These are phyloP conservation scores for Chalciporus chontae DNA, from an alignment of 768 basidiomycete species.

Conservation along the genomic window DNA sequence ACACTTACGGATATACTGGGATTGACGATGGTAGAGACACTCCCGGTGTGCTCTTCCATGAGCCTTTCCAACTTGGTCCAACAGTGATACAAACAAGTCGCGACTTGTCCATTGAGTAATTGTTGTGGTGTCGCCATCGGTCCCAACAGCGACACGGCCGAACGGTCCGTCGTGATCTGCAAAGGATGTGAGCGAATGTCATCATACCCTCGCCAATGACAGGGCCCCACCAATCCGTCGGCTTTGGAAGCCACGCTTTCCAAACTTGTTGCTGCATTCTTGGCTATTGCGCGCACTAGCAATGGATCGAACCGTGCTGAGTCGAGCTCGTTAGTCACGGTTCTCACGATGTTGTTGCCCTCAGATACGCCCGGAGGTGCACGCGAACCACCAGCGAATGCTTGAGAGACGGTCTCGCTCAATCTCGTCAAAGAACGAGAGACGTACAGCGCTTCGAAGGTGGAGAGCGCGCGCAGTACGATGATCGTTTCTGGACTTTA, in stretches of 20 bases:
- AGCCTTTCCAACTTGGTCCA: constrained; percentile 24
- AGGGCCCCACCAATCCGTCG: constrained; percentile 56
- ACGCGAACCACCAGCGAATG: constrained; percentile 69
- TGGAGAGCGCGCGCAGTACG: constrained; percentile 76
- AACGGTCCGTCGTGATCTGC: constrained; percentile 69
- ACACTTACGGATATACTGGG: constrained; percentile 56
- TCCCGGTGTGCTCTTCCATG: constrained; percentile 25
- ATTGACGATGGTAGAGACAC: constrained; percentile 51
- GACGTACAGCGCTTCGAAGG: constrained; percentile 86
- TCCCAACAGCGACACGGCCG: constrained; percentile 71
- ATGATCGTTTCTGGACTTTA: constrained; percentile 88
- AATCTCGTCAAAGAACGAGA: constrained; percentile 79
- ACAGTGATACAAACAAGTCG: constrained; percentile 53
- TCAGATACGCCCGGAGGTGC: constrained; percentile 72
- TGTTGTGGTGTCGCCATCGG: constrained; percentile 79
- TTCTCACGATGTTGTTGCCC: constrained; percentile 71
- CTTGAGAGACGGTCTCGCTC: constrained; percentile 75
- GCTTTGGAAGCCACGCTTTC: constrained; percentile 63
- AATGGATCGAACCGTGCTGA: constrained; percentile 65
- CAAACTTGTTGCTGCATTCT: constrained; percentile 62
- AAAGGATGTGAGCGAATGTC: background rate
- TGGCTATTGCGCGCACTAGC: constrained; percentile 74
- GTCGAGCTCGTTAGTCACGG: constrained; percentile 78
- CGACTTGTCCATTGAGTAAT: constrained; percentile 69
- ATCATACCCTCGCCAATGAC: background rate